These are phyloP conservation scores for bread wheat (Triticum aestivum) DNA, from an alignment of 176 grass and related monocot species.

Conservation along the genomic window DNA sequence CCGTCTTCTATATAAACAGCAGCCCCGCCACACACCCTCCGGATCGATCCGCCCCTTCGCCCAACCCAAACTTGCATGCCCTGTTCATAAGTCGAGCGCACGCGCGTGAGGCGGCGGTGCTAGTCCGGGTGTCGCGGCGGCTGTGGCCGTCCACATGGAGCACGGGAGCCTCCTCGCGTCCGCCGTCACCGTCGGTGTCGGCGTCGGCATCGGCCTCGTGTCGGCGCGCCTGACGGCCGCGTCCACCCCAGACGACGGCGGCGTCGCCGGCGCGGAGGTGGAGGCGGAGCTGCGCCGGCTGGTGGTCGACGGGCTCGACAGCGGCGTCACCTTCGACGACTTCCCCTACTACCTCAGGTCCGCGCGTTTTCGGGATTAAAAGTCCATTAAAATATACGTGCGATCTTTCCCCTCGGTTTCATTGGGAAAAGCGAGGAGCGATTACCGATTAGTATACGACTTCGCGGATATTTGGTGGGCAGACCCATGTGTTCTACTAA, in stretches of 20 bases:
- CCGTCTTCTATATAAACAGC: not conserved
- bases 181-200: constrained; percentile 24
- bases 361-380: not conserved
- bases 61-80: constrained; percentile 25
- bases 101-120: constrained; percentile 15
- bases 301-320: constrained; percentile 51
- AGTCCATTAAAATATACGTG: not conserved
- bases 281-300: constrained; percentile 53
- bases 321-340: constrained; percentile 50
- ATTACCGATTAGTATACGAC: constrained; percentile 9
- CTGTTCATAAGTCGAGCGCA: not conserved
- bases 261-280: constrained; percentile 5
- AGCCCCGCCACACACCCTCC: not conserved
- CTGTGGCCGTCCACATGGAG: constrained; percentile 20
- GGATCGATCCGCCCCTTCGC: not conserved
- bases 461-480: not conserved
- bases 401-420: not conserved
- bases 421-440: not conserved
- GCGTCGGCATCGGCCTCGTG: constrained; percentile 33
- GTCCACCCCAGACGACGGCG: not conserved
- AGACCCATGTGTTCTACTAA: constrained; percentile 12
- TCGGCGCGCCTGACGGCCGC: not conserved
- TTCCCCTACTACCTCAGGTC: constrained; percentile 86
- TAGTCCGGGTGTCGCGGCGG: not conserved
- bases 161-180: constrained; percentile 17